These are phyloP conservation scores for Moesziomyces aphidis DNA, from an alignment of 1,284 basidiomycete species.

Conservation along the genomic window DNA sequence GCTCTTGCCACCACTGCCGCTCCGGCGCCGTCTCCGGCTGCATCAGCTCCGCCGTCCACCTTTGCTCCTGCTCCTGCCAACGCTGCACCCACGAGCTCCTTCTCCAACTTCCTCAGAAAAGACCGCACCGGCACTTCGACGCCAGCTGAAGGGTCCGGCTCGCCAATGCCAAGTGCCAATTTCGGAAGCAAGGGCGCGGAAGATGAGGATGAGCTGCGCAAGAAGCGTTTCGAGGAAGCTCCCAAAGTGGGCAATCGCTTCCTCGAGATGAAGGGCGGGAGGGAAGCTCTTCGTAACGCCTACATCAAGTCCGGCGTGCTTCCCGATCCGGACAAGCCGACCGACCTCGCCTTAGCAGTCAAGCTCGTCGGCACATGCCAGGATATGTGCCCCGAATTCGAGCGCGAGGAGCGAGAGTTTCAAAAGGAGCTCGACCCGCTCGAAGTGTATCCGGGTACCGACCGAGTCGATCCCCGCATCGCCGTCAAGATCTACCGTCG, in stretches of 20 bases:
- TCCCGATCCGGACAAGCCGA: slow-evolving; percentile 82
- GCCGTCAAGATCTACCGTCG: slow-evolving; percentile 96
- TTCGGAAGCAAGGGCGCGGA: slow-evolving; percentile 1
- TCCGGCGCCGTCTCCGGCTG: not conserved
- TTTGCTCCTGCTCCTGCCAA: slow-evolving; percentile 1
- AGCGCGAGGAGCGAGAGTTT: slow-evolving; percentile 88
- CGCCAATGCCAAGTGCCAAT: not conserved
- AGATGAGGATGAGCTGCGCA: slow-evolving; percentile 49
- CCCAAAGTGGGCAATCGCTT: slow-evolving; percentile 53
- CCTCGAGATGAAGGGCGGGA: slow-evolving; percentile 47
- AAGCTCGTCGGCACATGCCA: slow-evolving; percentile 89
- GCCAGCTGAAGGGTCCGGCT: slow-evolving; percentile 10
- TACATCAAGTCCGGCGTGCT: slow-evolving; percentile 88
- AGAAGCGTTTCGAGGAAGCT: slow-evolving; percentile 50
- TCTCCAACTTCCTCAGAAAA: slow-evolving; percentile 47
- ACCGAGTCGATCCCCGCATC: slow-evolving; percentile 82
- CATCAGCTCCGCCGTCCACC: slow-evolving; percentile 3
- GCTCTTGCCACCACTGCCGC: not conserved
- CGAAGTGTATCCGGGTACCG: slow-evolving; percentile 74
- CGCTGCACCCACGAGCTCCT: slow-evolving; percentile 32
- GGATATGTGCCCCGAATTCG: slow-evolving; percentile 94
- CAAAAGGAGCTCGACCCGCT: slow-evolving; percentile 88
- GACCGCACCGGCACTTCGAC: slow-evolving; percentile 34
- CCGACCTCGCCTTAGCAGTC: slow-evolving; percentile 85
- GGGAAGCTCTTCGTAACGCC: slow-evolving; percentile 73